Percentiles rank a stretch among this genome's conserved stretches.
Conservation (phyloP, 148 eudicot genomes). For the Cornus kousa region DNA sequence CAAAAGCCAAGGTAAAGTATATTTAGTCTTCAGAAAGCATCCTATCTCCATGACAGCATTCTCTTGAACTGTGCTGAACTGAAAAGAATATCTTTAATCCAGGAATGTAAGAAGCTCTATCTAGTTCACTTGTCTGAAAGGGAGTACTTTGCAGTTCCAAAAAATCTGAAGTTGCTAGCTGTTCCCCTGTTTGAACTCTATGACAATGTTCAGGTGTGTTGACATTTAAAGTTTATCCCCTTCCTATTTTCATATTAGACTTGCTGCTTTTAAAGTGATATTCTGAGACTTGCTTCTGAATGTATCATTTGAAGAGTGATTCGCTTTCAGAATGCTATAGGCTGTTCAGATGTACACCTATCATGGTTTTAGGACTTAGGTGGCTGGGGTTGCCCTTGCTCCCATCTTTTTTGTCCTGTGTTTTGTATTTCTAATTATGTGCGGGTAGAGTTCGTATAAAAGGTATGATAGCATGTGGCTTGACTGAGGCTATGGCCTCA, state of each 20-base stretch:
- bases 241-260: background rate
- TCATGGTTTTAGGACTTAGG: background rate
- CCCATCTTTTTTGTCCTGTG: background rate
- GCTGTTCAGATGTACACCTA: background rate
- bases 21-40: background rate
- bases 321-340: background rate
- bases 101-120: conserved; percentile 91
- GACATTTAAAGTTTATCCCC: background rate
- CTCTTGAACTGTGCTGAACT: conserved; percentile 15
- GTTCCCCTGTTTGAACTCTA: conserved; percentile 92
- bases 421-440: background rate
- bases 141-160: conserved; percentile 87
- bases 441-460: too few species aligned
- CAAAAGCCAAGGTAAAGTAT: conserved; percentile 72
- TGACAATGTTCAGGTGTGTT: conserved; percentile 76
- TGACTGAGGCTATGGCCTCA: too few species aligned
- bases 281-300: conserved; percentile 2
- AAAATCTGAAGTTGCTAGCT: conserved; percentile 80
- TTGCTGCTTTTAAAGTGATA: background rate
- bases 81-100: conserved; percentile 16
- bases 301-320: background rate
- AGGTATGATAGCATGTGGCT: too few species aligned
- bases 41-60: background rate
- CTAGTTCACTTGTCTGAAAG: conserved; percentile 80
- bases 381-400: conserved; percentile 1